Evolutionary conservation across 1,284 basidiomycete species (phyloP), one percentile per base, ranked within the genome.

Genomic region (Irpex sp.): DNA sequence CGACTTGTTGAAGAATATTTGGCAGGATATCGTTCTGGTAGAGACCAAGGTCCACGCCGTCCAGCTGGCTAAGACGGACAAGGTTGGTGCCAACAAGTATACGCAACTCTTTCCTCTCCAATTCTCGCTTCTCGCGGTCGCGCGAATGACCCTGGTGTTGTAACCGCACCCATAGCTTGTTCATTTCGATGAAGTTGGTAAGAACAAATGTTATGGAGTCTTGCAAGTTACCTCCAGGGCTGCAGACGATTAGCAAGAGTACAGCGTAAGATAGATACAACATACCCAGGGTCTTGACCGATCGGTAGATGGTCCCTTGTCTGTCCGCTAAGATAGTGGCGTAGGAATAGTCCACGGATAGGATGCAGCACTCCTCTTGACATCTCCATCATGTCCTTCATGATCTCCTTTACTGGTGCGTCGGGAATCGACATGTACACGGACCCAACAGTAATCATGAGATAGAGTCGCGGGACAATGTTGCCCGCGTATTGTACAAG

Each of bases 341-440:
- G 84, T 48, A 98, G 79, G 78, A 98, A 98, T 47, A 98, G 79
- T 36, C 96, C 96, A 59, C 96, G 83, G 52, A 94, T 95, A 15
- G 96, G 96, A 75, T 97, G 94, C 68, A 98, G 83, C 4, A 97
- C 93, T 65, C 96, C 96, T 44, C 95, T 83, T 36, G 94, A 94
- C 96, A 98, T 98, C 76, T 98, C 96, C 88, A 98, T 92, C 95
- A 98, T 97, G 77, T 98, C 96, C 83, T 97, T 97, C 96, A 97
- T 98, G 69, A 98, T 94, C 79, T 98, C 95, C 81, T 95, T 96
- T 64, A 97, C 89, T 5, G 96, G 96, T 5, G 95, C 94, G 62
- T 97, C 95, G 1, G 94, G 88, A 54, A 97, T 89, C 19, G 94
- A 95, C 96, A 97, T 97, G 81, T 97, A 97, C 19, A 98, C 95